These are phyloP conservation scores for Avena eriantha DNA, from an alignment of 176 grass and related monocot genomes.

Conservation along the genomic window DNA sequence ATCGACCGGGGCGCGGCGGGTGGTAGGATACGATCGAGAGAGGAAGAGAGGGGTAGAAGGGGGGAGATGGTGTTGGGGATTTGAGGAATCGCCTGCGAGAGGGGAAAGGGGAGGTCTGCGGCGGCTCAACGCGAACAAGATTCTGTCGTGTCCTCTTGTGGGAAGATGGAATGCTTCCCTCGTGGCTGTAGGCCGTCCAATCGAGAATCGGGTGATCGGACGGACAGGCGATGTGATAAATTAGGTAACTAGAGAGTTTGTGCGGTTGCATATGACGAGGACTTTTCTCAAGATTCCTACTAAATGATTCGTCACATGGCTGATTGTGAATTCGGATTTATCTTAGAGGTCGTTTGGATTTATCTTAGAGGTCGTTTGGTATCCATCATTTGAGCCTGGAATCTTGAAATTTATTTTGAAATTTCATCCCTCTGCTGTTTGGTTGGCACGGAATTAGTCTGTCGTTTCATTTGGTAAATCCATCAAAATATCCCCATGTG, in stretches of 20 bases:
- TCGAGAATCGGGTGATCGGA: slow-evolving; percentile 23
- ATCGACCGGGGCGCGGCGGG: neutral
- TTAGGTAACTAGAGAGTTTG: neutral
- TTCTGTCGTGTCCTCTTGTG: neutral
- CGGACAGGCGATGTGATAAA: neutral
- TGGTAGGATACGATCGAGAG: neutral
- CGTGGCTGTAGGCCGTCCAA: neutral
- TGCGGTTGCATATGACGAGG: no score
- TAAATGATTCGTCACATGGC: neutral
- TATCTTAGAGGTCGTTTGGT: no score
- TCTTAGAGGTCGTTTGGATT: no score
- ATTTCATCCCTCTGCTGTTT: no score
- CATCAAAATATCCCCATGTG: no score
- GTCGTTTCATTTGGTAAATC: no score
- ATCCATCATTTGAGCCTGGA: no score
- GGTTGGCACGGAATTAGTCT: no score
- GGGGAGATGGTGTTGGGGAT: neutral
- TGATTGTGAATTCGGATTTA: neutral
- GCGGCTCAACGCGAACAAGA: slow-evolving; percentile 20
- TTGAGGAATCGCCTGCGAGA: neutral
- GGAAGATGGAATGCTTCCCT: neutral
- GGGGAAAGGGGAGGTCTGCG: slow-evolving; percentile 31
- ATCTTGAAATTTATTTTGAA: no score
- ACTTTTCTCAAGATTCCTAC: neutral
- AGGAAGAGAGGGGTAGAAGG: neutral